Evolutionary conservation across 805 yeast genomes (phyloP), one percentile per base, ranked within the genome.

Genomic region (Komagataella populi): DNA sequence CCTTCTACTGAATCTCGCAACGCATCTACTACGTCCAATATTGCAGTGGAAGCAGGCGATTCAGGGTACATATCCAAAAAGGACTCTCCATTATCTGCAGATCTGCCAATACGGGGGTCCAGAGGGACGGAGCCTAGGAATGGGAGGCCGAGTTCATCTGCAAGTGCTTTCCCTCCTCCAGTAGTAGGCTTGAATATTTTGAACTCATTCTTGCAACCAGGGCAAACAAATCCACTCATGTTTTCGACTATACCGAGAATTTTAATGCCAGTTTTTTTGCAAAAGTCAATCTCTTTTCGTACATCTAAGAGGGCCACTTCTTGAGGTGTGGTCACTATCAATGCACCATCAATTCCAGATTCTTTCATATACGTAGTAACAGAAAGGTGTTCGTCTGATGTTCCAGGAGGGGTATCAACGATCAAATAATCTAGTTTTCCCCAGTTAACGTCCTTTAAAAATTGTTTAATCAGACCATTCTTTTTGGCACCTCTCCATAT

Each of bases 401-500:
- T 93, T 0, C 99, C 99, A 0, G 99, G 99, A 0, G 99, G 99
- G 0, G 99, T 93, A 61, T 93, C 99, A 16, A 93, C 84, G 14
- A 93, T 76, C 57, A 93, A 71, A 60, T 86, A 93, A 64, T 93
- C 97, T 52, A 86, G 67, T 22, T 76, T 74, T 4, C 96, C 96
- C 99, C 99, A 93, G 59, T 87, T 89, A 2, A 93, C 97, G 59
- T 91, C 97, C 61, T 86, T 88, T 51, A 93, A 71, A 60, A 93
- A 93, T 68, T 89, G 96, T 61, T 93, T 93, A 50, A 93, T 93
- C 48, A 93, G 72, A 0, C 95, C 89, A 59, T 87, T 89, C 68
- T 93, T 93, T 70, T 93, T 93, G n/a, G 88, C 83, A 4, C 98
- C 98, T 61, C 98, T 75, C 99, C 99, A 93, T 46, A 93, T 91